Conservation (phyloP, 345 rosid genomes). For the Camelina sativa region DNA sequence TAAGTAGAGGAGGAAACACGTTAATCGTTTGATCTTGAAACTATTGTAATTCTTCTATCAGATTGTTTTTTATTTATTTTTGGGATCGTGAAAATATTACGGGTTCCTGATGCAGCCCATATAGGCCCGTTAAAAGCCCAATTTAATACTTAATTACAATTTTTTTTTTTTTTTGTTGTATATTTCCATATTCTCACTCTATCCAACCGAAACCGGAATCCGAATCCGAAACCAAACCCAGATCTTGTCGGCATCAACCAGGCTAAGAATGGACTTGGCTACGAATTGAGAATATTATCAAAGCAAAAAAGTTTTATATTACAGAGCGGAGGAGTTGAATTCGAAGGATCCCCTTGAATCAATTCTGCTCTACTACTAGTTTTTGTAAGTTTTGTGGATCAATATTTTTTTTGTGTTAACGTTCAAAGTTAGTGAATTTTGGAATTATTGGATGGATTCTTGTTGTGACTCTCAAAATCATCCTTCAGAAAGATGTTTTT, state of each 20-base stretch:
- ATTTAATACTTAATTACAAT: no score
- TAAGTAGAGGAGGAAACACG: no score
- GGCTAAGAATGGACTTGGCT: background rate
- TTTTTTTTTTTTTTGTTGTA: background rate
- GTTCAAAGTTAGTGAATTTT: slow-evolving; percentile 20
- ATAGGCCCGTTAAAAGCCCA: slow-evolving; percentile 35
- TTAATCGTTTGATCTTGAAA: no score
- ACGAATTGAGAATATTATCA: background rate
- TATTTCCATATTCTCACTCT: slow-evolving; percentile 4
- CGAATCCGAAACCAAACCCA: slow-evolving; percentile 26
- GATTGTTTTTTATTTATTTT: no score
- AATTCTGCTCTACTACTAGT: background rate
- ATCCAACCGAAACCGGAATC: slow-evolving; percentile 28
- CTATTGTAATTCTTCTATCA: background rate
- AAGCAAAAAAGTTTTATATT: background rate
- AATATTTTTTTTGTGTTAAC: background rate
- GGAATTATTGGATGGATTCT: slow-evolving; percentile 1
- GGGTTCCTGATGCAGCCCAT: background rate
- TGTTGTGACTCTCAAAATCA: background rate
- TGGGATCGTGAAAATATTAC: no score
- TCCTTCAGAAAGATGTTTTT: background rate
- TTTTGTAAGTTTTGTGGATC: slow-evolving; percentile 21
- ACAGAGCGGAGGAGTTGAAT: slow-evolving; percentile 18
- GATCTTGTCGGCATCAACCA: slow-evolving; percentile 30
- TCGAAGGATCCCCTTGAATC: background rate